phyloP scores from a whole-genome alignment of 768 basidiomycete genomes.

The Sporobolomyces phaffii region DNA sequence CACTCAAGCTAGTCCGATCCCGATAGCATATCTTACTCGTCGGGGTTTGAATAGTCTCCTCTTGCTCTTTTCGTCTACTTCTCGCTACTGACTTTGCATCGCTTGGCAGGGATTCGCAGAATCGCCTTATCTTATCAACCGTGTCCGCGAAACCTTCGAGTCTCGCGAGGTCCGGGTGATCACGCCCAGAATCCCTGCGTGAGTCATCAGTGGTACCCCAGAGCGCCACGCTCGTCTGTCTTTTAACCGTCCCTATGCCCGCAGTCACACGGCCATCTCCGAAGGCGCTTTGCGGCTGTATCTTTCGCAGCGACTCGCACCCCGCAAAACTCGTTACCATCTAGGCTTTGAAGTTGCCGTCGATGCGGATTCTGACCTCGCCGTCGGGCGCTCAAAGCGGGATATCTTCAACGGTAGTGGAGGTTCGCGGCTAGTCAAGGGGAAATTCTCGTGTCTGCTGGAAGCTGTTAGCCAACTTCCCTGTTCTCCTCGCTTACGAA shows the following conservation, averaged over 20 bases:
- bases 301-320: background rate
- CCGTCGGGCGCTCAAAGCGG: background rate
- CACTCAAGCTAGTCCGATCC: no score
- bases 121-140: conserved; percentile 22
- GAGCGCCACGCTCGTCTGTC: no score
- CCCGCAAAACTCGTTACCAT: background rate
- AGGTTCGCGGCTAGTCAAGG: conserved; percentile 5
- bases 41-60: no score
- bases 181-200: conserved; percentile 20
- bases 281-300: conserved; percentile 22
- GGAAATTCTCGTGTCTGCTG: conserved; percentile 11
- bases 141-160: background rate
- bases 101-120: conserved; percentile 33
- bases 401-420: background rate
- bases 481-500: background rate
- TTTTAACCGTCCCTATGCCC: no score
- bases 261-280: conserved; percentile 12
- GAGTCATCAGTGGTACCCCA: no score
- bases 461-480: background rate
- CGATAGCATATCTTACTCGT: no score
- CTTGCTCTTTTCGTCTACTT: background rate
- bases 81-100: no score
- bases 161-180: background rate
- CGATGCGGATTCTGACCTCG: background rate
- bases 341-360: conserved; percentile 21